Percentiles rank a stretch among this genome's conserved stretches.
Evolutionary conservation across 768 basidiomycete genomes (phyloP).

Genomic region (Pleurotus citrinopileatus): DNA sequence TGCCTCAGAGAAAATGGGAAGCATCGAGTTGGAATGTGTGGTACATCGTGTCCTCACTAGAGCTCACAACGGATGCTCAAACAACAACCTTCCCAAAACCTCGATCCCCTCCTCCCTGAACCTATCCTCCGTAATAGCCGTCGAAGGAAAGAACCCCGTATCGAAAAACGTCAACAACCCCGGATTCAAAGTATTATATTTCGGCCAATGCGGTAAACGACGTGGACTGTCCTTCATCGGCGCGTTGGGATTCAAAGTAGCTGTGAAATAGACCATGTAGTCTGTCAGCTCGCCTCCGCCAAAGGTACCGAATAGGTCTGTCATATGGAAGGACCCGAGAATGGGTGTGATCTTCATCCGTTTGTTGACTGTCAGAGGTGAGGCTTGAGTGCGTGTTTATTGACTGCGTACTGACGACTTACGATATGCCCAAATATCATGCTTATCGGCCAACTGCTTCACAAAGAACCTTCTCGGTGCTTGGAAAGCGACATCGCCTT

Average conservation of each 20-base stretch:
- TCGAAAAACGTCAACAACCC: not conserved
- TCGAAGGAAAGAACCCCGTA: not conserved
- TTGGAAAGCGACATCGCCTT: conserved; percentile 49
- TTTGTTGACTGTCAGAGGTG: conserved; percentile 25
- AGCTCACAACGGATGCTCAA: not conserved
- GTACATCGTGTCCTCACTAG: not conserved
- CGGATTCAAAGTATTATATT: conserved; percentile 18
- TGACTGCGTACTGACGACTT: not conserved
- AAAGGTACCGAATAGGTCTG: conserved; percentile 29
- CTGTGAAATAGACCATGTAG: conserved; percentile 33
- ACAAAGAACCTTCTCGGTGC: conserved; percentile 51
- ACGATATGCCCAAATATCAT: conserved; percentile 37
- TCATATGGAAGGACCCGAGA: conserved; percentile 34
- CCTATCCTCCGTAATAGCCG: not conserved
- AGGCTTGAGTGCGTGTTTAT: not conserved
- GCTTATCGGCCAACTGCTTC: conserved; percentile 31
- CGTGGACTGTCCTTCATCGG: conserved; percentile 9
- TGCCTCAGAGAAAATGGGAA: no score
- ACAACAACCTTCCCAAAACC: not conserved
- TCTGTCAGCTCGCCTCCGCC: conserved; percentile 27
- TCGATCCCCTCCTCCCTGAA: not conserved
- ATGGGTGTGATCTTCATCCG: conserved; percentile 26
- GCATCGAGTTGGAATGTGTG: not conserved
- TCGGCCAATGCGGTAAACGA: conserved; percentile 26
- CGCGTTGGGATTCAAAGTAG: conserved; percentile 32